Evolutionary conservation across 1,284 basidiomycete species (phyloP), one percentile per base, ranked within the genome.

Genomic region (Cerioporus squamosus): DNA sequence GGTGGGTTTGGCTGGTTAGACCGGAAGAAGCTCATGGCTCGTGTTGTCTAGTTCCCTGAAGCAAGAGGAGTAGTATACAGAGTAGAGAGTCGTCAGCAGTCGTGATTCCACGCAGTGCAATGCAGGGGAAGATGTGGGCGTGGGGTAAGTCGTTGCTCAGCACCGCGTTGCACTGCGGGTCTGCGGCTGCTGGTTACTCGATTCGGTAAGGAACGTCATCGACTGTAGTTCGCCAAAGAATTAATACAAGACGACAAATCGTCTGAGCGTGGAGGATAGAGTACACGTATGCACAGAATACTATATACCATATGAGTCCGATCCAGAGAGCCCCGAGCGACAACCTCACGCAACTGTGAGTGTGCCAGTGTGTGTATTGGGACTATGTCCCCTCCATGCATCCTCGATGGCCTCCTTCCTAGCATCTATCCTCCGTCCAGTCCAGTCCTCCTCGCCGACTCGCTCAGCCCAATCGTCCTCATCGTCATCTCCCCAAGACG

Each of bases 401-500:
- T 64, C 55, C 26, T 70, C 63, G n/a, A 71, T 53, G 26, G 64
- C 68, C 6, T 63, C 61, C 61, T 74, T 78, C 67, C 68, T 75
- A 58, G 73, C 72, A 44, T 76, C 80, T 50, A 77, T 65, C 62
- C 77, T 72, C 57, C 71, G 66, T 2, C 75, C 79, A 14, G 77
- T 79, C 81, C 79, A 80, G 15, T 81, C 80, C 53, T 82, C 81
- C 51, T 80, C 80, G 1, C 75, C 77, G 0, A 75, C 76, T 50
- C 72, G 70, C 48, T 79, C 75, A 12, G 75, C 80, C 88, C 88
- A 86, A 68, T 87, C 80, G 45, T 78, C 77, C 31, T 36, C 58
- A 14, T 72, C 68, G 53, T 79, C 68, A 68, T 89, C 80, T 46
- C 84, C 79, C 83, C 86, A 82, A 51, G 81, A 75, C 53, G 77